Base-by-base conservation (phyloP, 179 eudicot species). In the Spinacia oleracea region DNA sequence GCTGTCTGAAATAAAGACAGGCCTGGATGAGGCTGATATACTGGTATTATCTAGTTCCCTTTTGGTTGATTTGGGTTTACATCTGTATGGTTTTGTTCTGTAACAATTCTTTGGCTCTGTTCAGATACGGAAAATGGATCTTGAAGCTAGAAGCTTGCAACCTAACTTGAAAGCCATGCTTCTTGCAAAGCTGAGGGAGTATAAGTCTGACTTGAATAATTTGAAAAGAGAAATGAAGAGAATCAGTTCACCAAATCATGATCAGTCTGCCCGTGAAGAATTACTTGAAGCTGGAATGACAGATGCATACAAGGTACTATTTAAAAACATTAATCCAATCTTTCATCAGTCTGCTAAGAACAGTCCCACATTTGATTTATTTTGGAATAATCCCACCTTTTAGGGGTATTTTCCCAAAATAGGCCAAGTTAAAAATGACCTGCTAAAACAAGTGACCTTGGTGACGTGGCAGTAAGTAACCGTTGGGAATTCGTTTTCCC, bases 51-150 rank as follows among this genome's bases (percentile, higher is more conserved):
- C 18, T 58, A 62, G 15, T 74, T 50, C 35, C 23, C 20, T 45
- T 64, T 56, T 68, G 18, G n/a, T 71, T 70, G 35, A 46, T 34
- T 18, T 71, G 64, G 69, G 29, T 58, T 73, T 48, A 59, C 14
- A 21, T 66, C 14, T 34, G 34, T 56, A 65, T 76, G 48, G 15
- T 38, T 16, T 35, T 23, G 29, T 46, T 35, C 50, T 79, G 55
- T 72, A 63, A 66, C 42, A 63, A 34, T 34, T 78, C 9, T 74
- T n/a, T 74, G 66, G 32, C 70, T 77, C 65, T 83, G 70, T 75
- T 67, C 84, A 96, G 98, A 92, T 96, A 77, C 88, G 98, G 21
- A 96, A 96, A 90, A 96, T 96, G 98, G 98, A 96, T 85, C 98
- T 96, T 69, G 98, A 96, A 93, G 98, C 98, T 32, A 86, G 98